Percentiles rank a stretch among this genome's conserved stretches.
Evolutionary conservation across 2,329 filamentous ascomycete species (phyloP).

Genomic region (Ascochyta koolunga): DNA sequence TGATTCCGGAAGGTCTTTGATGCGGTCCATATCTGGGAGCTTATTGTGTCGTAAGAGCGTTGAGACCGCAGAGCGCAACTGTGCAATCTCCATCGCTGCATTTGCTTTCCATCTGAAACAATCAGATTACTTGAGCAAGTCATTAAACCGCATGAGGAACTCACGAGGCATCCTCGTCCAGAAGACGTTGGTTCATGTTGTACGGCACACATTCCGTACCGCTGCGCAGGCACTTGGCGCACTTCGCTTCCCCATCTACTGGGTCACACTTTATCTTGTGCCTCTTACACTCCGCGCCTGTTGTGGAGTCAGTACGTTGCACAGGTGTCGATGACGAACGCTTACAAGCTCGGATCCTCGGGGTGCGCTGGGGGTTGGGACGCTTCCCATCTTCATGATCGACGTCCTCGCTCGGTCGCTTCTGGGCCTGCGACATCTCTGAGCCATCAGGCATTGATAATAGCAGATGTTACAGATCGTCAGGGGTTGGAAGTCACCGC

Average conservation of each 20-base stretch:
- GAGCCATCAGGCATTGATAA: conserved; percentile 52
- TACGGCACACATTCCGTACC: conserved; percentile 85
- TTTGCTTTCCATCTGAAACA: conserved; percentile 40
- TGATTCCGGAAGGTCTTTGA: conserved; percentile 14
- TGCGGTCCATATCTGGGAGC: conserved; percentile 29
- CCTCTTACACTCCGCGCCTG: conserved; percentile 44
- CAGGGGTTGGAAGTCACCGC: conserved; percentile 8
- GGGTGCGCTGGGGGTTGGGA: conserved; percentile 29
- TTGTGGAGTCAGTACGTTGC: conserved; percentile 3
- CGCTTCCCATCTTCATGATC: conserved; percentile 37
- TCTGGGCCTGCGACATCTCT: conserved; percentile 64
- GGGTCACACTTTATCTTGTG: conserved; percentile 46
- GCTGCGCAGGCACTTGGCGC: conserved; percentile 42
- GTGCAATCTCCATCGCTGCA: conserved; percentile 32
- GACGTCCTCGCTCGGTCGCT: conserved; percentile 38
- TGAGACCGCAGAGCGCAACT: conserved; percentile 37
- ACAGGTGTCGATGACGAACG: conserved; percentile 6
- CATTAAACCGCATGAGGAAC: conserved; percentile 12
- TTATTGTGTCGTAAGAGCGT: conserved; percentile 35
- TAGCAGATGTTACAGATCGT: conserved; percentile 16
- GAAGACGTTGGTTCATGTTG: conserved; percentile 41
- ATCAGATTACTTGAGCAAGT: neutral
- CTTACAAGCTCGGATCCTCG: conserved; percentile 37
- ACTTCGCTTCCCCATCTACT: conserved; percentile 40
- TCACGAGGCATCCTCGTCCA: conserved; percentile 43